A percentile compares a stretch with the other conserved stretches of the same genome.
Conservation (phyloP, 352 stramenopile species). For the Nothophytophthora sp. region DNA sequence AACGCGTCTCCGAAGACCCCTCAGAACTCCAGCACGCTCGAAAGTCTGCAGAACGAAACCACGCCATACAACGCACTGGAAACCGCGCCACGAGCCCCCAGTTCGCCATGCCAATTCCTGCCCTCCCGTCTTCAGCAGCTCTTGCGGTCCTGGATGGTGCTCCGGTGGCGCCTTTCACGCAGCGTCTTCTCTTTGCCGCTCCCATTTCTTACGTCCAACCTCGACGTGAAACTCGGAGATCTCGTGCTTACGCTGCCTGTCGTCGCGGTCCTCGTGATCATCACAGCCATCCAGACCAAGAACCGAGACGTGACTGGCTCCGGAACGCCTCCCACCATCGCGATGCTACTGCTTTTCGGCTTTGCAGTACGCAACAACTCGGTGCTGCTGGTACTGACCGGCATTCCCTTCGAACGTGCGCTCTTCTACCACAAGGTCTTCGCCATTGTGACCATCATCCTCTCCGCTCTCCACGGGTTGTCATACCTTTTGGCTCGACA, state of each 20-base stretch:
- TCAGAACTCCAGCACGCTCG: too few species aligned
- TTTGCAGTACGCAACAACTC: slow-evolving; percentile 40
- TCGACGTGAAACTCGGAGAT: slow-evolving; percentile 27
- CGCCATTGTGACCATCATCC: slow-evolving; percentile 16
- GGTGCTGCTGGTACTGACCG: slow-evolving; percentile 24
- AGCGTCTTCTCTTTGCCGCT: slow-evolving; percentile 13
- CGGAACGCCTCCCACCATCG: slow-evolving; percentile 13
- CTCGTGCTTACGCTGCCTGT: slow-evolving; percentile 12
- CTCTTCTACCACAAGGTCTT: slow-evolving; percentile 39
- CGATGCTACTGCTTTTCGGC: slow-evolving; percentile 22
- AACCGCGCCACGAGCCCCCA: too few species aligned
- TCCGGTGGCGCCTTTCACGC: slow-evolving; percentile 4
- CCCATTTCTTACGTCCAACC: slow-evolving; percentile 2
- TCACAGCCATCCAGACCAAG: not conserved
- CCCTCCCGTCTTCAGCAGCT: not conserved
- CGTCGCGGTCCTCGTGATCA: not conserved
- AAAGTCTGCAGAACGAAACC: not conserved
- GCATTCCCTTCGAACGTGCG: slow-evolving; percentile 33
- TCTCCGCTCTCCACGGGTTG: slow-evolving; percentile 22
- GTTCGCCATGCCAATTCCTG: not conserved
- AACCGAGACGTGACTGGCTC: not conserved
- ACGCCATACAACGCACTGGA: too few species aligned
- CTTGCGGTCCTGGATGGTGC: not conserved
- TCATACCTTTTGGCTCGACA: slow-evolving; percentile 17
- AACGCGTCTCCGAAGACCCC: not conserved